Percentiles rank a stretch among this genome's conserved stretches.
Evolutionary conservation across 306 rosid species (phyloP).

Genomic region (Spatholobus suberectus): DNA sequence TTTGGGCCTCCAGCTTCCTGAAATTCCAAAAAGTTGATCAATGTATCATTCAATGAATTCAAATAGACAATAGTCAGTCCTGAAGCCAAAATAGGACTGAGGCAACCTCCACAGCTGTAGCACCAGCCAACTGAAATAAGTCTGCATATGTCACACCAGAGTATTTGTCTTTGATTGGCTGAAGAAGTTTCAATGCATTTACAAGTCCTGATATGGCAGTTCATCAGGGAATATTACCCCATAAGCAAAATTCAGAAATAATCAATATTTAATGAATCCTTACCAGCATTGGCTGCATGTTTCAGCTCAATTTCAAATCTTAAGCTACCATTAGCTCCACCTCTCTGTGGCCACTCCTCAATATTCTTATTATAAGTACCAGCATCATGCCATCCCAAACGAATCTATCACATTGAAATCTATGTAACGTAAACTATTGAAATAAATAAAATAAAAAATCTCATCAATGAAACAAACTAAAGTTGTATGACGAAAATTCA

Average conservation of each 20-base stretch:
- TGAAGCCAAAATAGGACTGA: conserved; percentile 33
- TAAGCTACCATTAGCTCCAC: conserved; percentile 96
- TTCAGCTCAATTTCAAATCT: conserved; percentile 88
- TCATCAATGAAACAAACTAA: background rate
- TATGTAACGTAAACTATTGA: background rate
- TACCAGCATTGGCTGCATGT: conserved; percentile 98
- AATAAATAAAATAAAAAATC: background rate
- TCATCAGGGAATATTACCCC: conserved; percentile 31
- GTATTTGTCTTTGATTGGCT: conserved; percentile 93
- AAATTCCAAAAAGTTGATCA: conserved; percentile 37
- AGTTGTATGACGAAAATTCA: conserved; percentile 22
- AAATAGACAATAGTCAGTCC: conserved; percentile 10
- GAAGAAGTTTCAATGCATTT: conserved; percentile 93
- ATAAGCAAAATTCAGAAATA: conserved; percentile 29
- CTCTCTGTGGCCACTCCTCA: conserved; percentile 93
- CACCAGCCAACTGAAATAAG: conserved; percentile 96
- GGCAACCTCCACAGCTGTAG: conserved; percentile 90
- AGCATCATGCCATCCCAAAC: conserved; percentile 99
- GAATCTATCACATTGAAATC: conserved; percentile 63
- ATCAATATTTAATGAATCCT: background rate
- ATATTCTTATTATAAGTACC: conserved; percentile 92
- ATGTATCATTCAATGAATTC: conserved; percentile 22
- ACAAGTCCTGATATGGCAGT: conserved; percentile 72
- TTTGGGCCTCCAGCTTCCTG: conserved; percentile 99
- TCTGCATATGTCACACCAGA: conserved; percentile 91